phyloP scores from a whole-genome alignment of 139 green algal genomes.

The Zygnema circumcarinatum region DNA sequence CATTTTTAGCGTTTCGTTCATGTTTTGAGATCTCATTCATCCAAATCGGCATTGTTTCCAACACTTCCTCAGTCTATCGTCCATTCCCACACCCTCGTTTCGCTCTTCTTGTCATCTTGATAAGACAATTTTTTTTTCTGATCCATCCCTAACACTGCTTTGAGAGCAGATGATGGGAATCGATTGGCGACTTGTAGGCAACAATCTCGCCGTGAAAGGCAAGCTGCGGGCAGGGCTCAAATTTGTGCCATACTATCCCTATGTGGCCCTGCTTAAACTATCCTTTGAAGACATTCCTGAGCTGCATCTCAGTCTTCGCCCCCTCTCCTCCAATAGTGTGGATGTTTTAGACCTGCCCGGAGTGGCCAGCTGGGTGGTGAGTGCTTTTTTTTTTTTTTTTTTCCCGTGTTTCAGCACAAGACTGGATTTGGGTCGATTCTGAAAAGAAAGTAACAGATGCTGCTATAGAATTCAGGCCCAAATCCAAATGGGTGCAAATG shows the following conservation, averaged over 20 bases:
- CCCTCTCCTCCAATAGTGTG: slow-evolving; percentile 16
- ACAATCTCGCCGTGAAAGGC: slow-evolving; percentile 20
- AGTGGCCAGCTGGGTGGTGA: slow-evolving; percentile 18
- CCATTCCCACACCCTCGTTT: background rate
- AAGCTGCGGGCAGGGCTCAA: slow-evolving; percentile 18
- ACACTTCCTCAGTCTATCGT: background rate
- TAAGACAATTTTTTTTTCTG: background rate
- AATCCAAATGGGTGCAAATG: too few species aligned
- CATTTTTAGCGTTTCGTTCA: too few species aligned
- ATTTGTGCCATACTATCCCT: slow-evolving; percentile 32
- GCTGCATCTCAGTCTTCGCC: slow-evolving; percentile 21
- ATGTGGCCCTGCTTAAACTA: background rate
- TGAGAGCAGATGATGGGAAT: background rate
- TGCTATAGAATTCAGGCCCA: too few species aligned
- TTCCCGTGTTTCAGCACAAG: too few species aligned
- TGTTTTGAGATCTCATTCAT: too few species aligned
- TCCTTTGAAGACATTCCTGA: slow-evolving; percentile 9
- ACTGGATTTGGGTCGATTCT: too few species aligned
- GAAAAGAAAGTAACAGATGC: too few species aligned
- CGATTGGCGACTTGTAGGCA: background rate
- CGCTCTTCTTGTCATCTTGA: background rate
- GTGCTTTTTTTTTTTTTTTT: too few species aligned
- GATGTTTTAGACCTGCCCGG: slow-evolving; percentile 26
- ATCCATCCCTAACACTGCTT: background rate
- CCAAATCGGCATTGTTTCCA: too few species aligned